phyloP scores from a whole-genome alignment of 352 stramenopile genomes.

The Phytophthora meadii region DNA sequence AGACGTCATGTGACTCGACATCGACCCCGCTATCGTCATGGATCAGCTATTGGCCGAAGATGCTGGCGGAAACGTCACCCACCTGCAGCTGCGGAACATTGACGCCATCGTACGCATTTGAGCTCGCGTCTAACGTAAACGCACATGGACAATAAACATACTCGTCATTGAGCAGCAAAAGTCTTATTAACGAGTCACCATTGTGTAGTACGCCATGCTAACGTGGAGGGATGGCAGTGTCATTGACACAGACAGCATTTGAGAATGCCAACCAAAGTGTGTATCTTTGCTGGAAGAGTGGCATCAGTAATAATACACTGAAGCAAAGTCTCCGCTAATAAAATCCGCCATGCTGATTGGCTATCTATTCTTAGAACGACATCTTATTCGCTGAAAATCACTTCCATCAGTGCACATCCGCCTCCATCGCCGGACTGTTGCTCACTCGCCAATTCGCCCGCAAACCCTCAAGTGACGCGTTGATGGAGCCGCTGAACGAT shows the following conservation, averaged over 20 bases:
- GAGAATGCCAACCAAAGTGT: not conserved
- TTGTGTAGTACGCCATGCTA: too few relatives aligned
- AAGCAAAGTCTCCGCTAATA: slow-evolving; percentile 1
- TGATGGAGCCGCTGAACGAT: slow-evolving; percentile 37
- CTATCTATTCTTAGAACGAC: not conserved
- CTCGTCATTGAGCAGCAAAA: too few relatives aligned
- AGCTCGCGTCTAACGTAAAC: too few relatives aligned
- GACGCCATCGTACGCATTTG: too few relatives aligned
- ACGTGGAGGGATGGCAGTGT: too few relatives aligned
- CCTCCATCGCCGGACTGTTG: not conserved
- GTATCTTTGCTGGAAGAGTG: slow-evolving; percentile 14
- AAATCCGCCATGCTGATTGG: slow-evolving; percentile 1
- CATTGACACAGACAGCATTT: too few relatives aligned
- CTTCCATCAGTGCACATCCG: slow-evolving; percentile 12
- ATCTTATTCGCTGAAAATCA: slow-evolving; percentile 29
- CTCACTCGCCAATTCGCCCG: slow-evolving; percentile 20
- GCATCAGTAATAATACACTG: not conserved
- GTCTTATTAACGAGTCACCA: too few relatives aligned
- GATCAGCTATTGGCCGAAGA: too few relatives aligned
- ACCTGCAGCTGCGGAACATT: too few relatives aligned
- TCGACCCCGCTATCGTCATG: too few relatives aligned
- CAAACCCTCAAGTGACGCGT: not conserved
- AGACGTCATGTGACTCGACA: not conserved
- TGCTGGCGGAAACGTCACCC: too few relatives aligned
- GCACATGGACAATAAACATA: too few relatives aligned